Conservation (phyloP, 1,284 basidiomycete genomes). For the Tilletia caries region DNA sequence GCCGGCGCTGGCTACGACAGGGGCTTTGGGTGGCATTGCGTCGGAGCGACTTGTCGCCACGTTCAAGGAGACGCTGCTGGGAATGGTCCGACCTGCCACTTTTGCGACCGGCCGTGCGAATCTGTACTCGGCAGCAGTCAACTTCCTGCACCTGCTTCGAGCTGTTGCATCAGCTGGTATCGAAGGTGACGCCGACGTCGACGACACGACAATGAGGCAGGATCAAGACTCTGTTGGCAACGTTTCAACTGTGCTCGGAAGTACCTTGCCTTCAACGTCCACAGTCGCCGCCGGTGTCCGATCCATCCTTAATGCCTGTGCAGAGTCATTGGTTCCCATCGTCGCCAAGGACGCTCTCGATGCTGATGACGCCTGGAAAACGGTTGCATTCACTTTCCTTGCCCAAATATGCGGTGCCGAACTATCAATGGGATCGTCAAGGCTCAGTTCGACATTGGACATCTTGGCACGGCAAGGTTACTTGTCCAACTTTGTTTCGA, state of each 20-base stretch:
- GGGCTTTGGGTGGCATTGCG: constrained; percentile 69
- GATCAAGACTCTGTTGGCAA: constrained; percentile 25
- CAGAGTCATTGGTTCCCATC: constrained; percentile 72
- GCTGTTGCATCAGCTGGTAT: constrained; percentile 28
- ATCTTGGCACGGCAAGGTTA: constrained; percentile 73
- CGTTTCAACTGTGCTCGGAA: constrained; percentile 20
- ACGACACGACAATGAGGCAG: constrained; percentile 25
- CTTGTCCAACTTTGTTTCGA: constrained; percentile 75
- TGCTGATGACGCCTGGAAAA: constrained; percentile 93
- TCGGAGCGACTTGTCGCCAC: constrained; percentile 71
- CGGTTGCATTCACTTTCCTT: constrained; percentile 80
- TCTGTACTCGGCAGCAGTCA: constrained; percentile 84
- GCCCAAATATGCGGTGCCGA: constrained; percentile 64
- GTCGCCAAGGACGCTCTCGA: constrained; percentile 87
- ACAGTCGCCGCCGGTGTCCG: constrained; percentile 31
- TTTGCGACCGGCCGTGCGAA: constrained; percentile 92
- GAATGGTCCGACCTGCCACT: constrained; percentile 71
- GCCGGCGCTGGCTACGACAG: constrained; percentile 39
- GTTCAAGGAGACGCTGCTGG: constrained; percentile 73
- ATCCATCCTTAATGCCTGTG: constrained; percentile 60
- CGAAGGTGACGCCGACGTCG: constrained; percentile 29
- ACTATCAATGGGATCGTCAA: constrained; percentile 30
- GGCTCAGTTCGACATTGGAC: constrained; percentile 59
- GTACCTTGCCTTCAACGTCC: not conserved
- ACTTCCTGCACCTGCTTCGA: constrained; percentile 70